Evolutionary conservation across 1,284 basidiomycete genomes (phyloP).

Genomic region (Rhodotorula sp.): DNA sequence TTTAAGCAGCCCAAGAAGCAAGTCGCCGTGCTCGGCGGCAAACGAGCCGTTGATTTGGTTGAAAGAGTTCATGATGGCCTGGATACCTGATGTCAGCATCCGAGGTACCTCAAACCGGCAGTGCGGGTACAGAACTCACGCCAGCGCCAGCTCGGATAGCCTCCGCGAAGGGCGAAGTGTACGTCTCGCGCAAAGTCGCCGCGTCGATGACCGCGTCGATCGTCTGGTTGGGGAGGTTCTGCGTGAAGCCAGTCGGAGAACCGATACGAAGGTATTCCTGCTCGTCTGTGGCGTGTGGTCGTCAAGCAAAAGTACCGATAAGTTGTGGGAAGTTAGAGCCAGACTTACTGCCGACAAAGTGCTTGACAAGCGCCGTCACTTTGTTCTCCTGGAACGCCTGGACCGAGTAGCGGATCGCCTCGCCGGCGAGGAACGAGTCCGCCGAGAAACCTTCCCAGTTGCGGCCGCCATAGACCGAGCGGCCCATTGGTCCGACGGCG

Average conservation of each 20-base stretch:
- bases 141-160: conserved; percentile 73
- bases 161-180: conserved; percentile 37
- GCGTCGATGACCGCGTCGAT: conserved; percentile 50
- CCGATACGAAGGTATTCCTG: conserved; percentile 9
- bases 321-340: neutral
- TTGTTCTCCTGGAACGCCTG: conserved; percentile 66
- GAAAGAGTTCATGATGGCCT: conserved; percentile 47
- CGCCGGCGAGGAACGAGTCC: conserved; percentile 1
- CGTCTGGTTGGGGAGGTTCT: conserved; percentile 67
- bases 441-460: conserved; percentile 81
- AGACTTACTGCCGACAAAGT: conserved; percentile 47
- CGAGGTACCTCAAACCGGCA: neutral
- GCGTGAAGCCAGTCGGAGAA: neutral
- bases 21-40: neutral
- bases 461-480: conserved; percentile 54
- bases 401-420: neutral
- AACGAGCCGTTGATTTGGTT: conserved; percentile 21
- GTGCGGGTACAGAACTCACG: conserved; percentile 46
- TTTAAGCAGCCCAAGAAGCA: conserved; percentile 8
- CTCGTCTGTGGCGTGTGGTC: neutral
- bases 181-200: conserved; percentile 6
- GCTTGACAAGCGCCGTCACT: conserved; percentile 62
- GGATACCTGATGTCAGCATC: neutral
- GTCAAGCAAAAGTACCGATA: too few species aligned
- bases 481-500: conserved; percentile 16